Conservation (phyloP, 345 rosid species). For the Kernera saxatilis region DNA sequence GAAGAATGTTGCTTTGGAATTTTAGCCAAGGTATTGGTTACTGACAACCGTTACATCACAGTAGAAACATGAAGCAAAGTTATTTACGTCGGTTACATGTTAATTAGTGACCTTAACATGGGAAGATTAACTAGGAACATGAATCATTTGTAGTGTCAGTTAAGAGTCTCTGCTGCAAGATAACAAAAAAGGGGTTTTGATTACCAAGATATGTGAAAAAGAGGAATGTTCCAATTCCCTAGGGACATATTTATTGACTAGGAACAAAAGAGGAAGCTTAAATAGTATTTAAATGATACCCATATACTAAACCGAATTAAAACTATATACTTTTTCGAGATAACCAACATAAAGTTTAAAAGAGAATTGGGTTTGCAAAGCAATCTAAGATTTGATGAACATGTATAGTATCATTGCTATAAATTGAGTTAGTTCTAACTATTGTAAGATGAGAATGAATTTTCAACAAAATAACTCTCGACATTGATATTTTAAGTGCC, state of each 20-base stretch:
- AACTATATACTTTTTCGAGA: background rate
- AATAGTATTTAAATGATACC: background rate
- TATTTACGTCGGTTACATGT: slow-evolving; percentile 16
- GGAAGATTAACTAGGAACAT: slow-evolving; percentile 15
- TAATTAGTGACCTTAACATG: slow-evolving; percentile 17
- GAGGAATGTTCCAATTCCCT: slow-evolving; percentile 37
- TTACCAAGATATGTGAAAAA: slow-evolving; percentile 33
- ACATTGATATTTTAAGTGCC: background rate
- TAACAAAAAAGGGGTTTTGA: slow-evolving; percentile 18
- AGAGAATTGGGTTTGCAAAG: background rate
- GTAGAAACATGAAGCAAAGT: slow-evolving; percentile 8
- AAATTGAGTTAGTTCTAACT: background rate
- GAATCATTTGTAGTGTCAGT: slow-evolving; percentile 22
- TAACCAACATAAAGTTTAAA: background rate
- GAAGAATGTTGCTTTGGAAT: background rate
- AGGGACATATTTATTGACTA: slow-evolving; percentile 27
- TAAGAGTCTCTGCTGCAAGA: slow-evolving; percentile 28
- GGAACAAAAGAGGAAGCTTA: slow-evolving; percentile 12
- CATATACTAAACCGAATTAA: background rate
- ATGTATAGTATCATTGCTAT: background rate
- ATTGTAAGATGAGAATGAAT: background rate
- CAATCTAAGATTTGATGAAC: background rate
- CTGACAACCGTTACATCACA: slow-evolving; percentile 13
- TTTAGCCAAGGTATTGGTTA: background rate
- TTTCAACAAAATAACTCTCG: background rate